A percentile compares a stretch with the other conserved stretches of the same genome.
phyloP scores from a whole-genome alignment of 228 moss, liverwort and hornwort species.

The Sphagnum magellanicum region DNA sequence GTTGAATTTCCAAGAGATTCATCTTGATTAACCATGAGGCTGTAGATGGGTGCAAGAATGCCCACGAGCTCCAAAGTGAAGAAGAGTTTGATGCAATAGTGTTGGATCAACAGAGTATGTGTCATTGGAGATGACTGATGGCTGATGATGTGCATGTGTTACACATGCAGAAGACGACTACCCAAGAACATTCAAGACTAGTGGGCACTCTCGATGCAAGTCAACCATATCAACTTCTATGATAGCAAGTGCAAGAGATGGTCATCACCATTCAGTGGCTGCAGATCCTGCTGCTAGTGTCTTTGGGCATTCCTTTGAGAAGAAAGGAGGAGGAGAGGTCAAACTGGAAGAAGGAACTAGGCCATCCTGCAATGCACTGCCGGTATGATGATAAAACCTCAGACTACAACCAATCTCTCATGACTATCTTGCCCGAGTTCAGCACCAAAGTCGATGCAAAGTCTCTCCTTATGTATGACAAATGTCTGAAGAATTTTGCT shows the following conservation, averaged over 20 bases:
- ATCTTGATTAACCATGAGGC: too few relatives aligned
- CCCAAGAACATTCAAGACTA: constrained; percentile 56
- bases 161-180: constrained; percentile 37
- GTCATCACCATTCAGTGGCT: constrained; percentile 10
- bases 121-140: not conserved
- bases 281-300: constrained; percentile 13
- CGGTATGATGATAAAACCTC: constrained; percentile 17
- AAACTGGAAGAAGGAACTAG: constrained; percentile 34
- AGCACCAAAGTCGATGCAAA: too few relatives aligned
- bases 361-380: constrained; percentile 30
- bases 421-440: too few relatives aligned
- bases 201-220: constrained; percentile 51
- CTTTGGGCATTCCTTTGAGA: constrained; percentile 30
- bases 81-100: too few relatives aligned
- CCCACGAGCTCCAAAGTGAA: too few relatives aligned
- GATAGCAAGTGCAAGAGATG: constrained; percentile 27
- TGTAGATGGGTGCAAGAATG: too few relatives aligned
- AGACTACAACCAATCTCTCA: too few relatives aligned
- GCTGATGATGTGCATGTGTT: not conserved
- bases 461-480: too few relatives aligned
- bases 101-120: too few relatives aligned
- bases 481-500: too few relatives aligned
- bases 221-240: constrained; percentile 30
- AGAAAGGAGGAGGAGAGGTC: constrained; percentile 17
- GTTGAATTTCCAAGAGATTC: too few relatives aligned